These are phyloP conservation scores for Phytophthora vignae DNA, from an alignment of 352 stramenopile species.

Conservation along the genomic window DNA sequence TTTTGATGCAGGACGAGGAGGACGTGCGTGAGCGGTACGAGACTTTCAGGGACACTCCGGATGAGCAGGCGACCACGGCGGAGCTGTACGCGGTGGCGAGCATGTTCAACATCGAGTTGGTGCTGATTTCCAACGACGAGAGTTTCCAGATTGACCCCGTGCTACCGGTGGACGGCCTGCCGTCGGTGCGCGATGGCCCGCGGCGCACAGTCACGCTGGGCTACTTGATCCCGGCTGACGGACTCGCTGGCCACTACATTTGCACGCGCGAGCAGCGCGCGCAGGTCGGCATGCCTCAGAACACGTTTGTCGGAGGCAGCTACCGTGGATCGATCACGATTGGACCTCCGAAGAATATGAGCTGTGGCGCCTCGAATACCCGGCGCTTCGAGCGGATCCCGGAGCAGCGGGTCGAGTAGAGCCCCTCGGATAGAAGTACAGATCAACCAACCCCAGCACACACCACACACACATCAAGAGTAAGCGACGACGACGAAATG, in stretches of 20 bases:
- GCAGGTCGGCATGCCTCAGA: constrained; percentile 48
- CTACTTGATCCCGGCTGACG: constrained; percentile 75
- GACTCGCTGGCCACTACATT: constrained; percentile 83
- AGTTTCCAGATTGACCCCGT: constrained; percentile 86
- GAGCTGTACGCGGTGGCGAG: constrained; percentile 81
- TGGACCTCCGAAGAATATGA: constrained; percentile 65
- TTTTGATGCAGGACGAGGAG: constrained; percentile 79
- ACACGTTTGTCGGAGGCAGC: constrained; percentile 76
- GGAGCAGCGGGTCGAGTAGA: constrained; percentile 73
- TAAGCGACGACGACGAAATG: constrained; percentile 33
- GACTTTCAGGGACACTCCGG: constrained; percentile 69
- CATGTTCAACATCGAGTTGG: constrained; percentile 87
- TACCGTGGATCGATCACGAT: constrained; percentile 83
- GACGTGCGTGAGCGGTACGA: constrained; percentile 79
- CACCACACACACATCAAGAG: constrained; percentile 10
- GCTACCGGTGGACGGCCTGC: constrained; percentile 66
- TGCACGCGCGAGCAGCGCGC: constrained; percentile 69
- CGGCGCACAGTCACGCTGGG: constrained; percentile 71
- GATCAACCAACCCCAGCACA: constrained; percentile 15
- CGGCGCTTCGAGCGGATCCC: constrained; percentile 72
- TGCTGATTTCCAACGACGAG: constrained; percentile 85
- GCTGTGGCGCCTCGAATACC: constrained; percentile 45
- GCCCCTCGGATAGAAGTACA: constrained; percentile 30
- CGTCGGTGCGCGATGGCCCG: constrained; percentile 60
- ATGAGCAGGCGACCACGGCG: constrained; percentile 83